Base-by-base conservation (phyloP, 1,139 yeast genomes). In the Entelexis sorbosivorans region DNA sequence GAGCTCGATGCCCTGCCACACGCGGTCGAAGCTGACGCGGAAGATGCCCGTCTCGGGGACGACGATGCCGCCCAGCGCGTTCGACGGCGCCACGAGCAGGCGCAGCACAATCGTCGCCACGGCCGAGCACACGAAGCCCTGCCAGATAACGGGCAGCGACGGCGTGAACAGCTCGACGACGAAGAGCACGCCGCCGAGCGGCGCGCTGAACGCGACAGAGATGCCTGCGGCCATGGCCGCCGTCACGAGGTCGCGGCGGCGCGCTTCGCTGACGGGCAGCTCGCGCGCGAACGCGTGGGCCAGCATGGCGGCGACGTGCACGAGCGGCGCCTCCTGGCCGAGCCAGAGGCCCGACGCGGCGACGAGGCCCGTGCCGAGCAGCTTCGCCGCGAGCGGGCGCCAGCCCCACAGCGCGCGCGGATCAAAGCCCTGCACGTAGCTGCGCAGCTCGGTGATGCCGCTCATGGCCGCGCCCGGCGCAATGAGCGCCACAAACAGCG, bases 321-420 rank as follows among this genome's bases (percentile, higher is more conserved):
- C 95, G 52, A 91, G 71, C 0, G 97, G 97, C 1, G 96, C 97
- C 62, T 89, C 97, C 63, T 83, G 84, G 11, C 97, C 96, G 7
- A 87, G 74, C 84, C 95, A 86, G 2, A 89, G 64, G 0, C 96
- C 96, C 1, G 93, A 78, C 22, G 94, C 80, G 14, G 86, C 83
- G 38, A 81, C 81, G 47, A 82, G 67, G 35, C 80, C 67, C 54
- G 83, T 67, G 24, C 87, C 82, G 3, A 70, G 48, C 2, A 73
- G 68, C 60, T 82, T 82, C 55, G 70, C 68, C 1, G 74, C 36
- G 16, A 82, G 68, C 1, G 82, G 73, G 20, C 63, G 62, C 10
- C 70, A 54, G 2, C 79, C 75, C 49, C 82, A 65, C 57, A 79
- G 77, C 8, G 67, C 68, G 13, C 68, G 61, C 54, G 77, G 70